Conservation (phyloP, 2,329 filamentous ascomycete species). For the Trichoderma sp. region DNA sequence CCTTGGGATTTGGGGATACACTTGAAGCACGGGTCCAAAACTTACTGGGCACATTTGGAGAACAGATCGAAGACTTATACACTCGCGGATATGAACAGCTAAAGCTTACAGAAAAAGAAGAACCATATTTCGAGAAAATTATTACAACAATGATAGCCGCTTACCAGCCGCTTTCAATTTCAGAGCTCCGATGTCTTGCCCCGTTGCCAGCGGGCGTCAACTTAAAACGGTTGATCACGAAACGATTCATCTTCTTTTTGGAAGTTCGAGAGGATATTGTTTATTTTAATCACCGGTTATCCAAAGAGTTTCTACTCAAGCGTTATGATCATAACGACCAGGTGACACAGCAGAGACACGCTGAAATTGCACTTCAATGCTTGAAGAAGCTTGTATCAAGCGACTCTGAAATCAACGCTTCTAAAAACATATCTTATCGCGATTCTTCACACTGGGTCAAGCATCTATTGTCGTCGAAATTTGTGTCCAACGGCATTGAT, state of each 20-base stretch:
- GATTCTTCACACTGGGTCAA: not conserved
- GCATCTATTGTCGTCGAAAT: not conserved
- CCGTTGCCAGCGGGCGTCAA: not conserved
- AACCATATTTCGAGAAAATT: fast-evolving
- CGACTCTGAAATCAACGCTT: not conserved
- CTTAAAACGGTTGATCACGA: not conserved
- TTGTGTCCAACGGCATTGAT: not conserved
- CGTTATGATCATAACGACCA: not conserved
- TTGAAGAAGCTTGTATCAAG: not conserved
- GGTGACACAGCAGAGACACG: not conserved
- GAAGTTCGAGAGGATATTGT: not conserved
- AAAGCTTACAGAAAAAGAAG: not conserved
- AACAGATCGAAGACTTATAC: not conserved
- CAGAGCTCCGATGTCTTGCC: not conserved
- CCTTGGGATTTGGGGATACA: no score
- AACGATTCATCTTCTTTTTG: not conserved
- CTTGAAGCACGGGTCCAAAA: no score
- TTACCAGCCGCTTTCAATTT: not conserved
- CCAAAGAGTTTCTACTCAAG: not conserved
- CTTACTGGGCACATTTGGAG: no score
- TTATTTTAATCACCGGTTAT: not conserved
- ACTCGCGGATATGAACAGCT: not conserved
- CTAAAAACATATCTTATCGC: not conserved
- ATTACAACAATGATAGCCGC: not conserved
- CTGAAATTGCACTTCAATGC: not conserved